Conservation (phyloP, 2,329 filamentous ascomycete genomes). For the Aspergillus tubingensis region DNA sequence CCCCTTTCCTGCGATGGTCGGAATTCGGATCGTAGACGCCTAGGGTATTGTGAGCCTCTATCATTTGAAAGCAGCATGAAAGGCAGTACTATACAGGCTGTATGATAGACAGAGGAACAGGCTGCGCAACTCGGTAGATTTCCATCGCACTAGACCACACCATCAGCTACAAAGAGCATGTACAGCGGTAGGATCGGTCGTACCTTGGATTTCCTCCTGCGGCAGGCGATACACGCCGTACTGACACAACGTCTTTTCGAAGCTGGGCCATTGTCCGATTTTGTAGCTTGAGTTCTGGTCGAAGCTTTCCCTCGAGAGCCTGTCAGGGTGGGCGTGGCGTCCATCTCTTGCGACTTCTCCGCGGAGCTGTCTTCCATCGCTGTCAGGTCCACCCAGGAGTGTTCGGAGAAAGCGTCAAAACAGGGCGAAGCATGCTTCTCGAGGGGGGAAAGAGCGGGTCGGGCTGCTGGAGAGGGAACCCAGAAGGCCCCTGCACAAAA, state of each 20-base stretch:
- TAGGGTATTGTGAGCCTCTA: constrained; percentile 44
- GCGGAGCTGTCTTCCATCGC: constrained; percentile 25
- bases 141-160: constrained; percentile 69
- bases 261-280: constrained; percentile 31
- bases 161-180: constrained; percentile 3
- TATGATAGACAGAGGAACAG: constrained; percentile 85
- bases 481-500: constrained; percentile 10
- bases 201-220: constrained; percentile 74
- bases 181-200: constrained; percentile 1
- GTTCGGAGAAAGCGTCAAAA: constrained; percentile 19
- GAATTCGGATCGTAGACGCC: constrained; percentile 96
- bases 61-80: background rate
- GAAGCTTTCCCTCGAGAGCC: constrained; percentile 19
- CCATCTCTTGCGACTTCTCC: constrained; percentile 19
- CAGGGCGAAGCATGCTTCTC: constrained; percentile 27
- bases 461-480: constrained; percentile 8
- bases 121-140: constrained; percentile 89
- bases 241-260: constrained; percentile 75
- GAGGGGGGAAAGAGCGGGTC: constrained; percentile 9
- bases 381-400: constrained; percentile 30
- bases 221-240: constrained; percentile 80
- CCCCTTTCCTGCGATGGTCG: constrained; percentile 92
- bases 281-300: constrained; percentile 33
- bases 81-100: constrained; percentile 37
- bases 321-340: constrained; percentile 16